Conservation (phyloP, 2,329 filamentous ascomycete genomes). For the Pseudopithomyces maydicus region DNA sequence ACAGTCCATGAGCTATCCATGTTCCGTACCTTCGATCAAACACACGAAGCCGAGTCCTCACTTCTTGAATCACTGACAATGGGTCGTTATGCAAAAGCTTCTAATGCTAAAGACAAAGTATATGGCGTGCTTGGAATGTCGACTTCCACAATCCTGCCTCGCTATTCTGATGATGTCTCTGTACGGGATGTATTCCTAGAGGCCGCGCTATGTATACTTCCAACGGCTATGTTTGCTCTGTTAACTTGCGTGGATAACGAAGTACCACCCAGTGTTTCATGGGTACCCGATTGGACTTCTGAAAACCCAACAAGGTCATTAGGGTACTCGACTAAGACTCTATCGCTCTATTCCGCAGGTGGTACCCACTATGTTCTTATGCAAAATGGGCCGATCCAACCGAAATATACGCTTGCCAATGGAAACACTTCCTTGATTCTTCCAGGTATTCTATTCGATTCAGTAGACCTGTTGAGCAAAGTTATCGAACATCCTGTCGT, state of each 20-base stretch:
- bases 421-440: slow-evolving; percentile 17
- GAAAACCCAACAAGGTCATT: slow-evolving; percentile 25
- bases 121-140: slow-evolving; percentile 30
- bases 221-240: slow-evolving; percentile 12
- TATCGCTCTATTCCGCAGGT: slow-evolving; percentile 23
- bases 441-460: slow-evolving; percentile 23
- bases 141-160: slow-evolving; percentile 14
- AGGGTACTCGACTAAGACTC: slow-evolving; percentile 25
- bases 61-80: slow-evolving; percentile 19
- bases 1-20: slow-evolving; percentile 5
- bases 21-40: neutral
- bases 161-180: slow-evolving; percentile 17
- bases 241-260: slow-evolving; percentile 31
- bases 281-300: slow-evolving; percentile 30
- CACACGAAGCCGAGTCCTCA: neutral
- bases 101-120: slow-evolving; percentile 29
- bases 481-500: slow-evolving; percentile 12
- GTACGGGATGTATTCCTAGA: slow-evolving; percentile 24
- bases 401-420: slow-evolving; percentile 4
- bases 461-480: slow-evolving; percentile 13
- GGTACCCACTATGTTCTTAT: neutral
- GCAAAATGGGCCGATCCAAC: neutral
- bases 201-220: slow-evolving; percentile 18
- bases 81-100: slow-evolving; percentile 29
- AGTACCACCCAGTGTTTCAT: slow-evolving; percentile 22